A percentile compares a stretch with the other conserved stretches of the same genome.
These are phyloP conservation scores for Phytomonas sp. DNA, from an alignment of 208 protist genomes.

Conservation along the genomic window DNA sequence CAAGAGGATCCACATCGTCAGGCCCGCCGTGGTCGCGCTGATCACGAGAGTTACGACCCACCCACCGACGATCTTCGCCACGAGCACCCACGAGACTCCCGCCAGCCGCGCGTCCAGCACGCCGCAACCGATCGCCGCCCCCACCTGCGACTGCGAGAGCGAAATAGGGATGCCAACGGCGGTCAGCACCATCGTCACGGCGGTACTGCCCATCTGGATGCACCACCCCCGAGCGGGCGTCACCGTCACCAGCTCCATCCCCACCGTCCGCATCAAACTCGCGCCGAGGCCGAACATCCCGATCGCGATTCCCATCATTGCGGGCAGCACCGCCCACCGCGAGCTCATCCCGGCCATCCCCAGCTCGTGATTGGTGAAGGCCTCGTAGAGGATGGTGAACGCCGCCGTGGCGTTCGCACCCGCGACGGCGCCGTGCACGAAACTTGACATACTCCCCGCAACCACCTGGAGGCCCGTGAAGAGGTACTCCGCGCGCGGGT, in stretches of 20 bases:
- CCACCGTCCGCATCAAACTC: conserved; percentile 79
- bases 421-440: conserved; percentile 77
- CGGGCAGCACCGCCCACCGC: conserved; percentile 62
- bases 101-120: conserved; percentile 48
- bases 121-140: conserved; percentile 71
- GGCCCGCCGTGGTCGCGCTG: conserved; percentile 49
- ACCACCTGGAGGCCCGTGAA: conserved; percentile 82
- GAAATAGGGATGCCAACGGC: conserved; percentile 77
- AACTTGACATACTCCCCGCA: conserved; percentile 79
- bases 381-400: conserved; percentile 74
- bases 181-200: conserved; percentile 77
- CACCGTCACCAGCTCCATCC: conserved; percentile 75
- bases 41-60: conserved; percentile 75
- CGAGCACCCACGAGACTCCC: conserved; percentile 60
- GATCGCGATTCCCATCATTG: conserved; percentile 79
- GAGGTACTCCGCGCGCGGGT: conserved; percentile 75
- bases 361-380: conserved; percentile 62
- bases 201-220: conserved; percentile 69
- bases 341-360: conserved; percentile 33
- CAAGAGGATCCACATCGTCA: conserved; percentile 32
- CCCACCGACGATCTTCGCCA: conserved; percentile 61
- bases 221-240: conserved; percentile 78
- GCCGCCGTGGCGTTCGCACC: conserved; percentile 77
- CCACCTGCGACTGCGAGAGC: conserved; percentile 72
- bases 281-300: conserved; percentile 71